Evolutionary conservation across 495 filamentous ascomycete genomes (phyloP).

Genomic region (Rhizodiscina lignyota): DNA sequence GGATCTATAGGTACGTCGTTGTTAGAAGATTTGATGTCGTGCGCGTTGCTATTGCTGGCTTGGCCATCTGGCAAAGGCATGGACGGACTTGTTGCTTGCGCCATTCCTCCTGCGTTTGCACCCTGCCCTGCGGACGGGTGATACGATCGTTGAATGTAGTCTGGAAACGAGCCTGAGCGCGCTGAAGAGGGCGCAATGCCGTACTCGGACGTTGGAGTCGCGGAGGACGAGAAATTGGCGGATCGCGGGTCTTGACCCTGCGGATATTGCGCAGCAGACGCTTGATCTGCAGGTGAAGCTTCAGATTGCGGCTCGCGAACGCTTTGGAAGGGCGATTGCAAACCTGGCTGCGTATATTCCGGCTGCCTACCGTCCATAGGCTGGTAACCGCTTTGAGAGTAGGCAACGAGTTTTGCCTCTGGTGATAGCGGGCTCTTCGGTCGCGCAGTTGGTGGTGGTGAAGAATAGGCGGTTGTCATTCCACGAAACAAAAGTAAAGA

Average conservation of each 20-base stretch:
- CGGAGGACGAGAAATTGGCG: constrained; percentile 52
- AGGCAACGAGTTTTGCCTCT: constrained; percentile 18
- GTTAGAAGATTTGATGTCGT: constrained; percentile 82
- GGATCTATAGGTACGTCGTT: constrained; percentile 97
- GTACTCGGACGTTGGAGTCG: constrained; percentile 83
- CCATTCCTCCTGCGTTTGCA: constrained; percentile 77
- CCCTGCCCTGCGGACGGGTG: constrained; percentile 56
- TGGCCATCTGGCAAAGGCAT: constrained; percentile 60
- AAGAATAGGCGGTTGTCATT: no score
- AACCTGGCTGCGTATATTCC: constrained; percentile 98
- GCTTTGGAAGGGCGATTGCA: constrained; percentile 64
- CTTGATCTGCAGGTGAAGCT: constrained; percentile 68
- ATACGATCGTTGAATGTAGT: constrained; percentile 43
- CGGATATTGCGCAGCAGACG: constrained; percentile 60
- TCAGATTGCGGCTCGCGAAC: constrained; percentile 61
- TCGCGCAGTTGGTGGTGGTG: constrained; percentile 13
- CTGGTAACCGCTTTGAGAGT: constrained; percentile 24
- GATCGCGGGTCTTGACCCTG: constrained; percentile 57
- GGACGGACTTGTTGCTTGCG: constrained; percentile 95
- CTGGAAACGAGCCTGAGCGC: constrained; percentile 64
- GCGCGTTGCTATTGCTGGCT: constrained; percentile 45
- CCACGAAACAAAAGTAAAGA: no score
- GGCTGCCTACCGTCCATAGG: constrained; percentile 81
- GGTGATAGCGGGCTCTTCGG: constrained; percentile 12
- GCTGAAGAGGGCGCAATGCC: constrained; percentile 59